Conservation (phyloP, 306 rosid species). For the Fagus crenata region DNA sequence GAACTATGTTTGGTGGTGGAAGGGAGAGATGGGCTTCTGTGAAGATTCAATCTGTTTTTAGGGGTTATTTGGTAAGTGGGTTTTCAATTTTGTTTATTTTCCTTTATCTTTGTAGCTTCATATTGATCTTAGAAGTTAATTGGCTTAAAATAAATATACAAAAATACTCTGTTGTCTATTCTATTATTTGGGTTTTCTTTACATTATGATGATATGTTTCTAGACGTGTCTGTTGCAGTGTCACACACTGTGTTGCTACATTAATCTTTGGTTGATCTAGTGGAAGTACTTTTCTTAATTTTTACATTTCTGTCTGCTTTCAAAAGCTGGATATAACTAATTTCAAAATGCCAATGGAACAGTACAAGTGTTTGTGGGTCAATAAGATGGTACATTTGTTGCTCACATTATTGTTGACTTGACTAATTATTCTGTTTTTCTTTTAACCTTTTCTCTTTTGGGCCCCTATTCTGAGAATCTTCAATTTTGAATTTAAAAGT, state of each 20-base stretch:
- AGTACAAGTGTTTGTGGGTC: conserved; percentile 32
- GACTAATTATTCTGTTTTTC: conserved; percentile 1
- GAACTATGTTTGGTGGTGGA: conserved; percentile 53
- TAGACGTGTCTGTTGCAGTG: conserved; percentile 5
- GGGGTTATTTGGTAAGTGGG: conserved; percentile 77
- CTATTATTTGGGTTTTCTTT: conserved; percentile 19
- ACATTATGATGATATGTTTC: neutral
- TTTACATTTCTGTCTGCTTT: conserved; percentile 47
- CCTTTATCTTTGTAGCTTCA: conserved; percentile 8
- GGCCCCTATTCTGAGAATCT: neutral
- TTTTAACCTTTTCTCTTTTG: conserved; percentile 6
- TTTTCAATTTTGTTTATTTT: neutral
- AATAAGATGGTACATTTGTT: conserved; percentile 36
- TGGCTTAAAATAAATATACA: conserved; percentile 16
- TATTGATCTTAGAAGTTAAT: neutral
- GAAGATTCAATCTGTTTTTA: conserved; percentile 82
- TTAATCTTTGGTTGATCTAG: conserved; percentile 24
- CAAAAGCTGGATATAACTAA: conserved; percentile 27
- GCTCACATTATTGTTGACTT: conserved; percentile 22
- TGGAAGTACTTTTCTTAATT: conserved; percentile 46
- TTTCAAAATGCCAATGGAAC: conserved; percentile 51
- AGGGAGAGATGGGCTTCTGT: conserved; percentile 67
- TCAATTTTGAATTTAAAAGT: conserved; percentile 26
- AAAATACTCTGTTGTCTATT: conserved; percentile 1
- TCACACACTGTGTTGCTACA: conserved; percentile 8